A percentile compares a stretch with the other conserved stretches of the same genome.
These are phyloP conservation scores for Cryptococcus sp. DNA, from an alignment of 1,284 basidiomycete genomes.

Conservation along the genomic window DNA sequence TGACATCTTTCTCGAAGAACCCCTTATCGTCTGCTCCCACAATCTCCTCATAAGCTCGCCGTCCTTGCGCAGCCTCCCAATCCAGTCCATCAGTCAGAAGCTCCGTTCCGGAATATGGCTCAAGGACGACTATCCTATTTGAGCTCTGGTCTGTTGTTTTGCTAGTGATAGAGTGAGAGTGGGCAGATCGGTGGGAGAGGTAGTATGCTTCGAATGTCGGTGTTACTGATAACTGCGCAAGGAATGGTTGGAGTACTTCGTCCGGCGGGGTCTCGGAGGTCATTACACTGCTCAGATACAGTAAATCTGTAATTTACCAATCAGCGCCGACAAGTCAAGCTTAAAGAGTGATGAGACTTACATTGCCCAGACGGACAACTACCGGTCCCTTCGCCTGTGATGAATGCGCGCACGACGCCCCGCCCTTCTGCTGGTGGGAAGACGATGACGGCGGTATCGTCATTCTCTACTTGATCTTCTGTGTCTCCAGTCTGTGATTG, in stretches of 20 bases:
- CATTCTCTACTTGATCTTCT: conserved; percentile 33
- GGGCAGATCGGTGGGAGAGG: conserved; percentile 15
- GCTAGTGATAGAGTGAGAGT: no score
- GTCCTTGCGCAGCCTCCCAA: conserved; percentile 44
- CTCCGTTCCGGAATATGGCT: conserved; percentile 36
- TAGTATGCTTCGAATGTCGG: conserved; percentile 37
- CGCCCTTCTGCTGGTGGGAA: conserved; percentile 72
- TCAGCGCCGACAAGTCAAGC: neutral
- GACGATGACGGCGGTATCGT: conserved; percentile 74
- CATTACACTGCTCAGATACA: conserved; percentile 48
- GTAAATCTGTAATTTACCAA: conserved; percentile 40
- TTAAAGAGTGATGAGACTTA: conserved; percentile 51
- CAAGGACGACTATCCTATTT: conserved; percentile 21
- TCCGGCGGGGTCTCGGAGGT: conserved; percentile 1
- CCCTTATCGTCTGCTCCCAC: conserved; percentile 37
- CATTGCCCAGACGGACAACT: conserved; percentile 82
- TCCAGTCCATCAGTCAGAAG: conserved; percentile 46
- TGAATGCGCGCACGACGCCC: conserved; percentile 65
- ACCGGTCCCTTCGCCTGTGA: conserved; percentile 81
- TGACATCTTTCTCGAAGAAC: conserved; percentile 59
- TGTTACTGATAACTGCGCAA: conserved; percentile 22
- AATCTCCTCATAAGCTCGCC: conserved; percentile 35
- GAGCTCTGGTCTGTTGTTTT: no score
- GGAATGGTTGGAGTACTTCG: conserved; percentile 28
- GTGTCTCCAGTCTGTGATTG: conserved; percentile 12